phyloP scores from a whole-genome alignment of 768 basidiomycete genomes.

The Leucosporidium yakuticum region DNA sequence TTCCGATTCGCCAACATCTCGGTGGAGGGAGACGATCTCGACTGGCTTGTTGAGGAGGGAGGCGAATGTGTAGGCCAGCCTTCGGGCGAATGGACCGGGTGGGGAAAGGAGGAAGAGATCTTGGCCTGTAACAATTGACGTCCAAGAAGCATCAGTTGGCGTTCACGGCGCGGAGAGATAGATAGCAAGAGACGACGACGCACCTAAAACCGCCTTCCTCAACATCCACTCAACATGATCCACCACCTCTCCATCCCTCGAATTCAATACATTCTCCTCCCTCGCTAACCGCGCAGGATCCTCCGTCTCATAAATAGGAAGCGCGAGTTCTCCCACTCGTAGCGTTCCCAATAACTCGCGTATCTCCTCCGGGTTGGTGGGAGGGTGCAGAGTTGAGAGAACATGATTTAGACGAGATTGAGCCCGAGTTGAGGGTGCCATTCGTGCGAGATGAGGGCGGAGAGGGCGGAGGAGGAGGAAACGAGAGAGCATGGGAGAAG shows the following conservation, averaged over 20 bases:
- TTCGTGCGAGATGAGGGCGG: too few relatives aligned
- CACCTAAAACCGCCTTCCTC: constrained; percentile 18
- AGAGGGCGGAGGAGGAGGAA: too few relatives aligned
- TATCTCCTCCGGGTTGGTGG: too few relatives aligned
- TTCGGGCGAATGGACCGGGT: constrained; percentile 17
- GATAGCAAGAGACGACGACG: neutral
- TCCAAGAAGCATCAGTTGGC: too few relatives aligned
- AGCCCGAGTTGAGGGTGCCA: too few relatives aligned
- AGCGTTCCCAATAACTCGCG: constrained; percentile 18
- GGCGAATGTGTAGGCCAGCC: constrained; percentile 28
- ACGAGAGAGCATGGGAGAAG: too few relatives aligned
- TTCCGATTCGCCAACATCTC: constrained; percentile 25
- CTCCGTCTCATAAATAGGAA: constrained; percentile 13
- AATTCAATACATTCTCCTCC: constrained; percentile 3
- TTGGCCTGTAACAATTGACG: constrained; percentile 13
- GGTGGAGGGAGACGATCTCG: constrained; percentile 26
- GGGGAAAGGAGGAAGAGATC: constrained; percentile 24
- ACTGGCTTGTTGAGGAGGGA: constrained; percentile 19
- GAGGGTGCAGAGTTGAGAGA: too few relatives aligned
- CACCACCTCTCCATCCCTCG: neutral
- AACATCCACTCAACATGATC: constrained; percentile 14
- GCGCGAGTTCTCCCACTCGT: neutral
- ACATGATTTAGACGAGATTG: too few relatives aligned
- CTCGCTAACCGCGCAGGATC: constrained; percentile 6
- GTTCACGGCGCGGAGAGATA: neutral